Evolutionary conservation across 345 rosid species (phyloP).

Genomic region (Citrus unshiu): DNA sequence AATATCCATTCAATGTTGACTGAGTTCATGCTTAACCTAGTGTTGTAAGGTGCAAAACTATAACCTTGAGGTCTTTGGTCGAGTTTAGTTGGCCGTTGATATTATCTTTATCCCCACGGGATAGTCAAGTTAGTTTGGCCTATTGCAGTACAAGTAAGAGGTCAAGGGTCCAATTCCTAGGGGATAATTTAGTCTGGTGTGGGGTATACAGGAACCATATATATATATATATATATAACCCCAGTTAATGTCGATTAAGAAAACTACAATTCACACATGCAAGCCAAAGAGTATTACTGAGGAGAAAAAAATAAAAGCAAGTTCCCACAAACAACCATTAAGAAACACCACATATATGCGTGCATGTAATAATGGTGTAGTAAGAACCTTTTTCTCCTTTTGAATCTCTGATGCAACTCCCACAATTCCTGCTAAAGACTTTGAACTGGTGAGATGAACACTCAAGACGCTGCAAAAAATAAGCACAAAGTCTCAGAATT

Average conservation of each 20-base stretch:
- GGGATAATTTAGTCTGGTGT: not conserved
- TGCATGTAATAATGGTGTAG: not conserved
- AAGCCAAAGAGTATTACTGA: not conserved
- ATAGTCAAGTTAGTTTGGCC: not conserved
- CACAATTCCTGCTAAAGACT: constrained; percentile 75
- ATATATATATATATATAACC: not conserved
- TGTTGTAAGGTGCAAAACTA: not conserved
- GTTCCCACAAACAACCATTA: not conserved
- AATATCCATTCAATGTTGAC: not conserved
- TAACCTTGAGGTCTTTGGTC: not conserved
- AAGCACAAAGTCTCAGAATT: constrained; percentile 5
- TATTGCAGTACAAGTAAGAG: not conserved
- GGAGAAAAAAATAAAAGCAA: not conserved
- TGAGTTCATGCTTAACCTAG: not conserved
- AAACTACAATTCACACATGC: not conserved
- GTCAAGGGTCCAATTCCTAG: not conserved
- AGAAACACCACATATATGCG: not conserved
- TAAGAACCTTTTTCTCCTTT: constrained; percentile 81
- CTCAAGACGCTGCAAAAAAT: constrained; percentile 63
- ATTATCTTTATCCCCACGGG: not conserved
- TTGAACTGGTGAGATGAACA: constrained; percentile 90
- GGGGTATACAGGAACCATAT: not conserved
- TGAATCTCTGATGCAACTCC: constrained; percentile 92
- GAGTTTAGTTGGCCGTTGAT: not conserved
- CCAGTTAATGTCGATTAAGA: not conserved